Conservation (phyloP, 257 asterid species). For the Coffea eugenioides region DNA sequence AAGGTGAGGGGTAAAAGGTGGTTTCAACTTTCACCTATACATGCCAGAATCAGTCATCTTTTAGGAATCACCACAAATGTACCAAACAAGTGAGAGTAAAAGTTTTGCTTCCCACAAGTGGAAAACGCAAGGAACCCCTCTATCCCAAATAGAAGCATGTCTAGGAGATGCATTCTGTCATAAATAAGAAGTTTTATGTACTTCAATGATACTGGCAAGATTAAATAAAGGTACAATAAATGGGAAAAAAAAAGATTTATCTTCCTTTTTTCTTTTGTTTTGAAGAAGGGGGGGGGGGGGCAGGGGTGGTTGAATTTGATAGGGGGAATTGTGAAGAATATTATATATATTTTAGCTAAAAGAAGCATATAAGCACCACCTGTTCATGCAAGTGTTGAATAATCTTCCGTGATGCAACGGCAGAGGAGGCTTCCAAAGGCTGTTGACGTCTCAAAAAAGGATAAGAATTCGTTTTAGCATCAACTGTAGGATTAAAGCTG, state of each 20-base stretch:
- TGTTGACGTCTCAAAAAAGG: conserved; percentile 25
- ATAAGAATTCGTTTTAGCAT: conserved; percentile 9
- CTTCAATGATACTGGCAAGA: not conserved
- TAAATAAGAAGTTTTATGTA: no score
- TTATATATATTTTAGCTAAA: not conserved
- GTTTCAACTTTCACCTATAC: no score
- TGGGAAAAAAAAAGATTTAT: not conserved
- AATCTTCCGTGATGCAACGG: not conserved
- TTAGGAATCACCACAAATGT: not conserved
- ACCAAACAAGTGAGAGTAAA: not conserved
- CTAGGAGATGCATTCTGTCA: no score
- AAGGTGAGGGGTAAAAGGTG: no score
- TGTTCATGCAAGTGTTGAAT: not conserved
- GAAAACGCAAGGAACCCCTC: no score
- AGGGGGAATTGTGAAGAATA: not conserved
- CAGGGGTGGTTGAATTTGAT: no score
- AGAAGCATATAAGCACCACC: not conserved
- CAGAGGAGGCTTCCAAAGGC: not conserved
- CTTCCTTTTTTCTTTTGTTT: no score
- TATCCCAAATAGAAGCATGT: no score
- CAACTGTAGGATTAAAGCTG: conserved; percentile 18
- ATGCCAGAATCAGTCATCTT: no score
- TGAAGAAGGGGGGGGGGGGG: no score
- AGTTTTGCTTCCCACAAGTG: no score
- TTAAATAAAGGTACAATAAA: not conserved